Conservation (phyloP, 2,329 filamentous ascomycete species). For the Aspergillus bombycis region DNA sequence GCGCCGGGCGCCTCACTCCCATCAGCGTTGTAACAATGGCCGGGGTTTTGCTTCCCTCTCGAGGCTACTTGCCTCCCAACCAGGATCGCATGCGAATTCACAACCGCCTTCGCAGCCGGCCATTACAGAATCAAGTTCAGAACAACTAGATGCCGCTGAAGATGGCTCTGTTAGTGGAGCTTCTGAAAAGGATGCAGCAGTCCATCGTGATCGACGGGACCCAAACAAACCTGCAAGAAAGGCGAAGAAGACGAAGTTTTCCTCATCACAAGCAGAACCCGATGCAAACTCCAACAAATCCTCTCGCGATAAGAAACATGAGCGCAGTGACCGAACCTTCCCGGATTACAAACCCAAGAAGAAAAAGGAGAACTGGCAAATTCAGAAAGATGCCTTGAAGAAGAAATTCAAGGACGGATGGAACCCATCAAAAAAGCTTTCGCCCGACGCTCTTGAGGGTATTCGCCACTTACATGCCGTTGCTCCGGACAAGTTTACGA, state of each 20-base stretch:
- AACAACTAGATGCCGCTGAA: not conserved
- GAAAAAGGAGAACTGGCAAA: constrained; percentile 65
- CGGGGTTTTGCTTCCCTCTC: constrained; percentile 9
- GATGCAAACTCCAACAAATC: not conserved
- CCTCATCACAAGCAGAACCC: not conserved
- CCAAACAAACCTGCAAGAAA: not conserved
- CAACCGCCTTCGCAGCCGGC: not conserved
- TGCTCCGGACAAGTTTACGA: constrained; percentile 77
- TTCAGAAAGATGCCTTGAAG: constrained; percentile 74
- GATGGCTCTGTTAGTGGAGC: not conserved
- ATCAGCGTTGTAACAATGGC: constrained; percentile 4
- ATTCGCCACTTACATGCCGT: constrained; percentile 81
- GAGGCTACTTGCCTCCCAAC: not conserved
- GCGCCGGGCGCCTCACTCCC: constrained; percentile 9
- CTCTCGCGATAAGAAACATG: constrained; percentile 7
- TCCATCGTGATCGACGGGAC: not conserved
- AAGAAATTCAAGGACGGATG: constrained; percentile 79
- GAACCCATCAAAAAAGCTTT: constrained; percentile 82
- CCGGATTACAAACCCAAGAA: constrained; percentile 20
- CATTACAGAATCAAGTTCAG: not conserved
- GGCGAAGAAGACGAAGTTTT: constrained; percentile 7
- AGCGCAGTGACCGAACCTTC: constrained; percentile 5
- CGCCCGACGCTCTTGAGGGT: constrained; percentile 87
- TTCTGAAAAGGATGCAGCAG: not conserved
- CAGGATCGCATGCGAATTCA: not conserved